These are phyloP conservation scores for Metarhizium humberi DNA, from an alignment of 2,329 filamentous ascomycete species.

Conservation along the genomic window DNA sequence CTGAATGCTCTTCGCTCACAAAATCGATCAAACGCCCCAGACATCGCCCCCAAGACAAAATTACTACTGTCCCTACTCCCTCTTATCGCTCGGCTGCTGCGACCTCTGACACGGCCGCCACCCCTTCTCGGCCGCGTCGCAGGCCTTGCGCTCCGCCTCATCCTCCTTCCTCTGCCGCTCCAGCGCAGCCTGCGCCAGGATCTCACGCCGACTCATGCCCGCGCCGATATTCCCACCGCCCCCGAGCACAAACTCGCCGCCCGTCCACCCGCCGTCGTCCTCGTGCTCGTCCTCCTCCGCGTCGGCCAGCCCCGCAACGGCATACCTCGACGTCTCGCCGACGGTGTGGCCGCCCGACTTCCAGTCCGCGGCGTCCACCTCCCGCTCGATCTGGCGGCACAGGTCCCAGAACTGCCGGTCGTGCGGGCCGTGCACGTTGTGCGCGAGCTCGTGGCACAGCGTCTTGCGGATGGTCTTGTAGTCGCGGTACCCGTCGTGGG, in stretches of 20 bases:
- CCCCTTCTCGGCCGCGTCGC: slow-evolving; percentile 19
- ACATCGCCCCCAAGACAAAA: too few species aligned
- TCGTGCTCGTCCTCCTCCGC: slow-evolving; percentile 45
- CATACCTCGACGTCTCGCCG: slow-evolving; percentile 53
- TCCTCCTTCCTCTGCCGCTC: slow-evolving; percentile 25
- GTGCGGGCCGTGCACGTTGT: slow-evolving; percentile 81
- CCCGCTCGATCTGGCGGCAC: slow-evolving; percentile 76
- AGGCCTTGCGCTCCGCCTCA: slow-evolving; percentile 22
- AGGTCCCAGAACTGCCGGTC: slow-evolving; percentile 85
- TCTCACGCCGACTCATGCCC: slow-evolving; percentile 59
- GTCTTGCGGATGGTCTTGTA: slow-evolving; percentile 88
- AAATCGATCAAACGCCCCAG: background rate
- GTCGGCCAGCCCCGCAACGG: slow-evolving; percentile 37
- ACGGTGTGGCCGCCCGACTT: slow-evolving; percentile 58
- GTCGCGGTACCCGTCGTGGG: slow-evolving; percentile 86
- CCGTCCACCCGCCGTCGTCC: slow-evolving; percentile 68
- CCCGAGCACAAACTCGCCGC: slow-evolving; percentile 68
- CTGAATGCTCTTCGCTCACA: too few species aligned
- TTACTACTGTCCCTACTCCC: slow-evolving; percentile 4
- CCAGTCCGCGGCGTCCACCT: slow-evolving; percentile 77
- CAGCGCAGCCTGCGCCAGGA: slow-evolving; percentile 49
- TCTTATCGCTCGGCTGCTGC: slow-evolving; percentile 14
- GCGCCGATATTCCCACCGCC: slow-evolving; percentile 34
- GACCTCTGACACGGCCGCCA: slow-evolving; percentile 18
- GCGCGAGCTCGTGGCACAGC: slow-evolving; percentile 87